Percentiles rank a stretch among this genome's conserved stretches.
These are phyloP conservation scores for Senecio squalidus DNA, from an alignment of 140 eudicot genomes.

Conservation along the genomic window DNA sequence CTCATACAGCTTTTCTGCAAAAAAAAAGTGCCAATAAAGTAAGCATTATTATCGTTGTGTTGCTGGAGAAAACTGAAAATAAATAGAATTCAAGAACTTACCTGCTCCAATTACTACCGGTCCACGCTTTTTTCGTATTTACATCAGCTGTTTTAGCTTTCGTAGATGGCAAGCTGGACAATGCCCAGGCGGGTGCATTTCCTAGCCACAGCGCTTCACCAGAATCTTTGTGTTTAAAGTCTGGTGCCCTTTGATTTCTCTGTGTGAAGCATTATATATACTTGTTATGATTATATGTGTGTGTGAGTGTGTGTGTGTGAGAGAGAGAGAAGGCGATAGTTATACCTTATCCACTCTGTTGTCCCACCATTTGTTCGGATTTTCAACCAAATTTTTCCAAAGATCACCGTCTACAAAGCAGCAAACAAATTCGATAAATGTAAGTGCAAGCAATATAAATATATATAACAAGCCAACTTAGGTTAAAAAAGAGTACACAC, in stretches of 20 bases:
- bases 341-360: slow-evolving; percentile 50
- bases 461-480: too few relatives aligned
- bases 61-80: background rate
- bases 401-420: slow-evolving; percentile 21
- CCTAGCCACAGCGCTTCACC: slow-evolving; percentile 25
- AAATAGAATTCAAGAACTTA: background rate
- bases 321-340: background rate
- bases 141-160: slow-evolving; percentile 18
- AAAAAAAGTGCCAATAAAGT: background rate
- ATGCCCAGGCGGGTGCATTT: slow-evolving; percentile 32
- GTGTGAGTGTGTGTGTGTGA: background rate
- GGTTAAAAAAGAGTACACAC: slow-evolving; percentile 7
- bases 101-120: slow-evolving; percentile 8
- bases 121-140: slow-evolving; percentile 17
- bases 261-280: slow-evolving; percentile 10
- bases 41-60: background rate
- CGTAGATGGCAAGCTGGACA: slow-evolving; percentile 24
- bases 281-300: background rate
- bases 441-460: too few relatives aligned
- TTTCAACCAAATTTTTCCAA: slow-evolving; percentile 63
- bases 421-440: slow-evolving; percentile 6
- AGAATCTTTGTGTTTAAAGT: slow-evolving; percentile 34
- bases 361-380: slow-evolving; percentile 77
- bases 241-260: slow-evolving; percentile 27
- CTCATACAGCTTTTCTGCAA: background rate